Evolutionary conservation across 129 eudicot species (phyloP).

Genomic region (Calendula officinalis): DNA sequence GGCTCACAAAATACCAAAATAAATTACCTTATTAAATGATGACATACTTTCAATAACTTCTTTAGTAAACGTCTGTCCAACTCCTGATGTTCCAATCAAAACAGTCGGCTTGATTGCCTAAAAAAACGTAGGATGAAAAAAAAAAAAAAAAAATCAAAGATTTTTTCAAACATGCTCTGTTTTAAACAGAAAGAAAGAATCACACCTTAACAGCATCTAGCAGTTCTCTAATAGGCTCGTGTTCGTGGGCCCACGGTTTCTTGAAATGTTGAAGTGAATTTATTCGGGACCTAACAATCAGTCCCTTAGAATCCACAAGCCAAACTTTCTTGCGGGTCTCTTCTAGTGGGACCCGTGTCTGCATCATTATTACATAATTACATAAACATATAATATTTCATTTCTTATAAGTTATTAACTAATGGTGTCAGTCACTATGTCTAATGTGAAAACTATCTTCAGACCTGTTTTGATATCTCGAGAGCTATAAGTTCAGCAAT

Average conservation of each 20-base stretch:
- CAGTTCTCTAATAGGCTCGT: slow-evolving; percentile 68
- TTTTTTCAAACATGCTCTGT: not conserved
- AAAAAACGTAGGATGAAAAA: not conserved
- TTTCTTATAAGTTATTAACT: not conserved
- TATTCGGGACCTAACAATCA: slow-evolving; percentile 78
- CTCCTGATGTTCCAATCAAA: slow-evolving; percentile 90
- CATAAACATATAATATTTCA: not conserved
- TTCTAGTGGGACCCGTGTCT: slow-evolving; percentile 81
- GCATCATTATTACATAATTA: slow-evolving; percentile 26
- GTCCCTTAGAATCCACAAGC: slow-evolving; percentile 96
- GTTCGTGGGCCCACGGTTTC: slow-evolving; percentile 99
- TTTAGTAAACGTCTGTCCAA: slow-evolving; percentile 83
- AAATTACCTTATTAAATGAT: slow-evolving; percentile 60
- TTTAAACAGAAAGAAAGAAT: not conserved
- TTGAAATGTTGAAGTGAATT: slow-evolving; percentile 92
- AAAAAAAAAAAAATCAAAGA: not conserved
- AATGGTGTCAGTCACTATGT: too few relatives aligned
- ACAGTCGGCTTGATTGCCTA: slow-evolving; percentile 79
- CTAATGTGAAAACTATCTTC: not conserved
- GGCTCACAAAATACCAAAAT: too few relatives aligned
- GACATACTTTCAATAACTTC: slow-evolving; percentile 80
- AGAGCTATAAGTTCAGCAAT: slow-evolving; percentile 99
- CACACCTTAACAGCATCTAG: slow-evolving; percentile 83
- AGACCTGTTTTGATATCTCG: slow-evolving; percentile 96
- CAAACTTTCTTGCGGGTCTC: slow-evolving; percentile 91